Conservation (phyloP, 805 yeast genomes). For the Pichia membranifaciens region DNA sequence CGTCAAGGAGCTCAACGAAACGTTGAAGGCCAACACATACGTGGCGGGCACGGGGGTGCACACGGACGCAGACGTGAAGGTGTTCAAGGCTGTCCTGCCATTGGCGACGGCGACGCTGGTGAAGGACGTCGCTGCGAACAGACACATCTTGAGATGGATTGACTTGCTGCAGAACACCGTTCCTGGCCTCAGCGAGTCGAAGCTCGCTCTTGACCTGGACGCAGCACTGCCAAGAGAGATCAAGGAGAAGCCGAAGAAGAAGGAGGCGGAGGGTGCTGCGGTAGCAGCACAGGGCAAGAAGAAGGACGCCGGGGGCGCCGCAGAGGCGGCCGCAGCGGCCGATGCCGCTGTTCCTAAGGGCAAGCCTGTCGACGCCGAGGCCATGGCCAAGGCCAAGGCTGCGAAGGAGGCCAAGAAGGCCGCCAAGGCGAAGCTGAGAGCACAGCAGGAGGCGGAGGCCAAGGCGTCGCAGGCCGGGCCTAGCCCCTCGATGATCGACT, state of each 20-base stretch:
- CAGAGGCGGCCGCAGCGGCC: conserved; percentile 13
- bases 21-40: conserved; percentile 64
- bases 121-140: conserved; percentile 47
- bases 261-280: conserved; percentile 15
- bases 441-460: conserved; percentile 47
- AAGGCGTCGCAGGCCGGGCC: conserved; percentile 57
- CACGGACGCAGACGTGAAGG: conserved; percentile 62
- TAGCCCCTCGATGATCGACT: conserved; percentile 79
- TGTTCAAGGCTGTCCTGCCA: conserved; percentile 63
- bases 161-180: conserved; percentile 72
- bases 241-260: conserved; percentile 33
- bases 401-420: conserved; percentile 37
- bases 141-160: conserved; percentile 91
- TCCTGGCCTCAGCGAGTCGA: conserved; percentile 34
- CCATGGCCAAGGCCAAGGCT: conserved; percentile 28
- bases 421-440: conserved; percentile 53
- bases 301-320: neutral
- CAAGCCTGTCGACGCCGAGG: conserved; percentile 28
- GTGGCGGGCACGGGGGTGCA: conserved; percentile 63
- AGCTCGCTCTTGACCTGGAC: conserved; percentile 51
- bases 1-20: conserved; percentile 55
- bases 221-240: conserved; percentile 58
- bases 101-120: conserved; percentile 49
- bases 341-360: conserved; percentile 17
- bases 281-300: conserved; percentile 17